phyloP scores from a whole-genome alignment of 1,139 yeast species.

The Arxiozyma slooffiae region DNA sequence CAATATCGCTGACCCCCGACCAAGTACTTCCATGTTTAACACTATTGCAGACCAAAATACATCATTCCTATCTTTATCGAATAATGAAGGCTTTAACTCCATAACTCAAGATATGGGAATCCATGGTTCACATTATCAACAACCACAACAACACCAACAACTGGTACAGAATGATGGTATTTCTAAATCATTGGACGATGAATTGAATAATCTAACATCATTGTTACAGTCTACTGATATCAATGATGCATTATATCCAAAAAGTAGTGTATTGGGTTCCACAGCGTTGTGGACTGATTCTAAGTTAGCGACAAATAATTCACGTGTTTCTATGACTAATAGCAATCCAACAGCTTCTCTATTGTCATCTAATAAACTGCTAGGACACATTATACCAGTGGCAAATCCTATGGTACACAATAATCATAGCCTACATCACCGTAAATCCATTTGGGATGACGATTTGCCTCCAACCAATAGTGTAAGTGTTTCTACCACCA shows the following conservation, averaged over 20 bases:
- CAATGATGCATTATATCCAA: conserved; percentile 8
- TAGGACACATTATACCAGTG: neutral
- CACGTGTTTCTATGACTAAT: neutral
- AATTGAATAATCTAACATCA: conserved; percentile 22
- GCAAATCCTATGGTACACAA: neutral
- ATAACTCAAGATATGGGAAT: neutral
- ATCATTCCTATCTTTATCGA: neutral
- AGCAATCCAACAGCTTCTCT: neutral
- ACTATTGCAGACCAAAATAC: neutral
- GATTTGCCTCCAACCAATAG: conserved; percentile 1
- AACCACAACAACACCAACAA: conserved; percentile 1
- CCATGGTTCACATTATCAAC: neutral
- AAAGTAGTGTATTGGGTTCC: neutral
- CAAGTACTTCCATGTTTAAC: neutral
- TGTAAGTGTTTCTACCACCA: neutral
- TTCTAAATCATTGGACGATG: conserved; percentile 20
- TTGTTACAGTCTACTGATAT: conserved; percentile 21
- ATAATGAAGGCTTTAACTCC: neutral
- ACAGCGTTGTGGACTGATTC: conserved; percentile 17
- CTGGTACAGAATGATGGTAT: neutral
- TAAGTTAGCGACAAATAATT: neutral
- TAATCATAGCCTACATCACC: conserved; percentile 1
- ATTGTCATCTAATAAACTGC: neutral
- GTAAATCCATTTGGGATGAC: conserved; percentile 11
- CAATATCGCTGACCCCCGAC: neutral